Conservation (phyloP, 306 rosid genomes). For the Rubus idaeus region DNA sequence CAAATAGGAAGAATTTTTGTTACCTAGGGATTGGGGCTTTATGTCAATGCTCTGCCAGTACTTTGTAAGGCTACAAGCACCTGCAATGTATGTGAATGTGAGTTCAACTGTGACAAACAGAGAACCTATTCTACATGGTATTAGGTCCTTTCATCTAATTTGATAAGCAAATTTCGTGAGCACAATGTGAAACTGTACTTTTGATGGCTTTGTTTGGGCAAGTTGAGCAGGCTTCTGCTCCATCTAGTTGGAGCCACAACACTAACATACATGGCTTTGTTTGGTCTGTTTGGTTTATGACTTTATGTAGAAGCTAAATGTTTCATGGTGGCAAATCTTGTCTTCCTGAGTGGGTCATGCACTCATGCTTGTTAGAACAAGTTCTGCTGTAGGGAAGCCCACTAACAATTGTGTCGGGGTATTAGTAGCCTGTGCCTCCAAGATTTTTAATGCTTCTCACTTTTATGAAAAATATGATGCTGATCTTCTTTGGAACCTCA, state of each 20-base stretch:
- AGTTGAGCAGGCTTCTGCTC: background rate
- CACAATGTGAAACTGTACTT: background rate
- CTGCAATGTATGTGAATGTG: background rate
- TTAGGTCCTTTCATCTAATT: background rate
- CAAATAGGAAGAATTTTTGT: background rate
- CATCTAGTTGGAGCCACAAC: background rate
- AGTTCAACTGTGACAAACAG: background rate
- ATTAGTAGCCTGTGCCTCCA: background rate
- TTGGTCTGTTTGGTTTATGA: background rate
- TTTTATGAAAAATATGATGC: background rate
- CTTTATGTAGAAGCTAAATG: background rate
- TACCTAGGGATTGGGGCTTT: background rate
- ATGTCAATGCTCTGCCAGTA: background rate
- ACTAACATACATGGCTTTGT: background rate
- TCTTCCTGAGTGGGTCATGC: background rate
- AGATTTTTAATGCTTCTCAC: too few species aligned
- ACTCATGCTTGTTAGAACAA: background rate
- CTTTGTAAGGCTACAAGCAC: background rate
- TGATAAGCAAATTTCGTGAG: background rate
- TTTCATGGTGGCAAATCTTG: background rate
- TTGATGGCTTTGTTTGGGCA: background rate
- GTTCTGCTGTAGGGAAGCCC: background rate
- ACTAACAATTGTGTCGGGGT: background rate
- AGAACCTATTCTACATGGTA: background rate
- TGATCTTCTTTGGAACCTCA: background rate